Evolutionary conservation across 2,329 filamentous ascomycete genomes (phyloP), one percentile per base, ranked within the genome.

Genomic region (Penicillium glabrum): DNA sequence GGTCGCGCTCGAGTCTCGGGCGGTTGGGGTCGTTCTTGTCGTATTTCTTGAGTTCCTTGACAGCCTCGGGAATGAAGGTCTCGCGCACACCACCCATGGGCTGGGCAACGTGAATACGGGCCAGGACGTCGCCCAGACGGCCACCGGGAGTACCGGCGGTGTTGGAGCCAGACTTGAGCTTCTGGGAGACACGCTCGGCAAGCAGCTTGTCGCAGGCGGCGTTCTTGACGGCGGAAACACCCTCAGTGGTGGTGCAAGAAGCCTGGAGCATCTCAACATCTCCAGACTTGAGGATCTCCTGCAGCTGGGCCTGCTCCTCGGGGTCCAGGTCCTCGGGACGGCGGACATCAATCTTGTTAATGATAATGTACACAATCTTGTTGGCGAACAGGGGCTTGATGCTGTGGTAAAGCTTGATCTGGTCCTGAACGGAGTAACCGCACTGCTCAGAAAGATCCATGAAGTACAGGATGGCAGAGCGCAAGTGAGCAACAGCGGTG

Each of bases 381-480:
- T 98, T 97, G 53, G 92, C 88, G 74, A 99, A 99, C 23, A 99
- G 83, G 31, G 95, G 95, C 80, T 96, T 96, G 77, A 98, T 96
- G 75, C 89, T 96, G 81, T 91, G 88, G 84, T 97, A 99, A 16
- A 99, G 86, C 67, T 92, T 88, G 74, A 97, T 93, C 80, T 99
- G 95, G 8, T 93, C 92, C 62, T 88, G 83, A 19, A 99, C 90
- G 3, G 91, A 91, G 80, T 97, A 99, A 57, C 95, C 95, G 68
- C 93, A 97, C 81, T 96, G 91, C 81, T 97, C 93, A 23, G 90
- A 96, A 60, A 97, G 82, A 81, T 98, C 93, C 90, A 98, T 96
- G 73, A 98, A 98, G 78, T 98, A 98, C 58, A 98, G 82, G 63
- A 99, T 96, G 55, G 93, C 93, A 43, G 93, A 96, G 68, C 93